These are phyloP conservation scores for Cicer pinnatifidum DNA, from an alignment of 306 rosid genomes.

Conservation along the genomic window DNA sequence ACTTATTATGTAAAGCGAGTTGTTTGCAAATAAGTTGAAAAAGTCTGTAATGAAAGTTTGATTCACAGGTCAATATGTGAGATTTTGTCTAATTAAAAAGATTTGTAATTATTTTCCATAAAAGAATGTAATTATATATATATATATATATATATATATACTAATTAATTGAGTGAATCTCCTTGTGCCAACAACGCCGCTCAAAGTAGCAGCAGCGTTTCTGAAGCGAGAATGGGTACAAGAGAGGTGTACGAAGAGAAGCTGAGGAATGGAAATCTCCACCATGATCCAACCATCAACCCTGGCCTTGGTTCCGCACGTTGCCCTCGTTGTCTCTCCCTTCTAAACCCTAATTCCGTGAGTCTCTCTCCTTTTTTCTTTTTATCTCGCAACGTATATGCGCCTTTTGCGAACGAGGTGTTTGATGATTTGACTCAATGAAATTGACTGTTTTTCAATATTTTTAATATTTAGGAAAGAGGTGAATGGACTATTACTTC, in stretches of 20 bases:
- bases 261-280: slow-evolving; percentile 70
- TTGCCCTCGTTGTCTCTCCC: slow-evolving; percentile 94
- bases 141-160: no score
- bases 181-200: not conserved
- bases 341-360: slow-evolving; percentile 63
- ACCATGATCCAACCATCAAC: slow-evolving; percentile 85
- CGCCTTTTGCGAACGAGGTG: not conserved
- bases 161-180: not conserved
- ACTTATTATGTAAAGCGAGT: no score
- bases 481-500: slow-evolving; percentile 84
- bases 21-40: no score
- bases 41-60: no score
- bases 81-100: no score
- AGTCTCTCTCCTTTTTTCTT: not conserved
- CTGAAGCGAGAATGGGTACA: slow-evolving; percentile 60
- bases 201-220: not conserved
- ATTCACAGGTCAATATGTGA: no score
- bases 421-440: slow-evolving; percentile 42
- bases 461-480: slow-evolving; percentile 53
- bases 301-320: slow-evolving; percentile 89
- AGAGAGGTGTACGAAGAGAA: slow-evolving; percentile 89
- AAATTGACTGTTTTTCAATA: slow-evolving; percentile 5
- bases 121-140: no score
- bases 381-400: not conserved
- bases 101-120: no score